These are phyloP conservation scores for Sporothrix globosa DNA, from an alignment of 2,329 filamentous ascomycete genomes.

Conservation along the genomic window DNA sequence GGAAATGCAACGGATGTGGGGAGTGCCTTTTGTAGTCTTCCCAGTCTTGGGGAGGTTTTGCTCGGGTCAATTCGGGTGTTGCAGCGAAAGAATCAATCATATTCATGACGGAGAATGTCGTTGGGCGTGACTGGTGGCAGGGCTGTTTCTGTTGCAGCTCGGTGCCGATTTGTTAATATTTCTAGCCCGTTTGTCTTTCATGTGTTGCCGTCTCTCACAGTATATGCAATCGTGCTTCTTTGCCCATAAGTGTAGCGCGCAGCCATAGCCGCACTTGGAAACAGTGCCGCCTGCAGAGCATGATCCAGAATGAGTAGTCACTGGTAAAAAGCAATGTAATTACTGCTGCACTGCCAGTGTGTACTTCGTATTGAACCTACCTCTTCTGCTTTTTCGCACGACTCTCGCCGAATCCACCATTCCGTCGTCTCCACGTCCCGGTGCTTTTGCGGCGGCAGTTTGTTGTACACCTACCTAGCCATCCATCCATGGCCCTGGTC, in stretches of 20 bases:
- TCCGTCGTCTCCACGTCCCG: conserved; percentile 9
- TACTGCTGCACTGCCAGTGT: not conserved
- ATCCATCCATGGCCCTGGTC: conserved; percentile 19
- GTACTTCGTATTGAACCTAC: not conserved
- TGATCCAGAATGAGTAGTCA: not conserved
- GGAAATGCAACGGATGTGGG: conserved; percentile 4
- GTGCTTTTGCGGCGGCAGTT: conserved; percentile 25
- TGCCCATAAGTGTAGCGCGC: not conserved
- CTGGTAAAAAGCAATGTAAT: not conserved
- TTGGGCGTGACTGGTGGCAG: conserved; percentile 16
- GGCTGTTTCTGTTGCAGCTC: not conserved
- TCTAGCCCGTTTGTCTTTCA: too few relatives aligned
- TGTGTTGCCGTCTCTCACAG: too few relatives aligned
- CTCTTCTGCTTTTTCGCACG: not conserved
- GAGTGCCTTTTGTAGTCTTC: too few relatives aligned
- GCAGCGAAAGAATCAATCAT: not conserved
- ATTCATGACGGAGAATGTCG: not conserved
- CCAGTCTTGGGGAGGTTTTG: not conserved
- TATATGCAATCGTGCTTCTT: not conserved
- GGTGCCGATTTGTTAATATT: not conserved
- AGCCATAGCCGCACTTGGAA: conserved; percentile 1
- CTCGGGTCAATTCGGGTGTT: conserved; percentile 1
- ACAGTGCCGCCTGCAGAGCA: not conserved
- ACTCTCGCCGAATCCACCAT: not conserved
- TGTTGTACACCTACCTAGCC: not conserved